Evolutionary conservation across 73 alveolate genomes (phyloP).

Genomic region (Paramecium bursaria): DNA sequence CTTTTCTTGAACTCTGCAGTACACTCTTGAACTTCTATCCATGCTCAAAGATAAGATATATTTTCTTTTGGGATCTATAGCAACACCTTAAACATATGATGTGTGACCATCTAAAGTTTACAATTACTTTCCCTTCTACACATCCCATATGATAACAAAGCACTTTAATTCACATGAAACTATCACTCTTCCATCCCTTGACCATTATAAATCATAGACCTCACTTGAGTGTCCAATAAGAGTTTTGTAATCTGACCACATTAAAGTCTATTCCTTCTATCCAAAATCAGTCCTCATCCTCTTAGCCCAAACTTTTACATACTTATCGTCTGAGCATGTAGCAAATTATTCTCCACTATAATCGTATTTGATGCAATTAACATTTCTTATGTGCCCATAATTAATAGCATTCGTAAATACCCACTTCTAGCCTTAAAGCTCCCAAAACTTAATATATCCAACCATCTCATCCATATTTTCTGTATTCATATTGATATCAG

Average conservation of each 20-base stretch:
- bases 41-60: conserved; percentile 85
- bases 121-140: conserved; percentile 79
- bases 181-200: conserved; percentile 84
- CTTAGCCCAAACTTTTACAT: conserved; percentile 86
- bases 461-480: conserved; percentile 71
- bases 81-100: conserved; percentile 92
- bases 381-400: conserved; percentile 86
- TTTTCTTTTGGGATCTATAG: conserved; percentile 91
- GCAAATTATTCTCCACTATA: conserved; percentile 94
- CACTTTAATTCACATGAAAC: conserved; percentile 93
- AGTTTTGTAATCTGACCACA: conserved; percentile 84
- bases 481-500: conserved; percentile 81
- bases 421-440: conserved; percentile 42
- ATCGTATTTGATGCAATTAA: conserved; percentile 88
- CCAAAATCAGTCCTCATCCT: conserved; percentile 84
- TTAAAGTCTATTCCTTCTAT: conserved; percentile 80
- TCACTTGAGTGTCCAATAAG: conserved; percentile 95
- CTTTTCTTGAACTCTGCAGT: conserved; percentile 78
- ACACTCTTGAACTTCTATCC: conserved; percentile 91
- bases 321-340: conserved; percentile 92
- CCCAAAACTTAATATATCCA: conserved; percentile 69
- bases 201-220: conserved; percentile 93
- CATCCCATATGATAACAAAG: conserved; percentile 87
- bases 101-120: conserved; percentile 93
- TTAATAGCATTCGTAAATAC: conserved; percentile 51